Conservation (phyloP, 441 rosid genomes). For the Populus tomentosa region DNA sequence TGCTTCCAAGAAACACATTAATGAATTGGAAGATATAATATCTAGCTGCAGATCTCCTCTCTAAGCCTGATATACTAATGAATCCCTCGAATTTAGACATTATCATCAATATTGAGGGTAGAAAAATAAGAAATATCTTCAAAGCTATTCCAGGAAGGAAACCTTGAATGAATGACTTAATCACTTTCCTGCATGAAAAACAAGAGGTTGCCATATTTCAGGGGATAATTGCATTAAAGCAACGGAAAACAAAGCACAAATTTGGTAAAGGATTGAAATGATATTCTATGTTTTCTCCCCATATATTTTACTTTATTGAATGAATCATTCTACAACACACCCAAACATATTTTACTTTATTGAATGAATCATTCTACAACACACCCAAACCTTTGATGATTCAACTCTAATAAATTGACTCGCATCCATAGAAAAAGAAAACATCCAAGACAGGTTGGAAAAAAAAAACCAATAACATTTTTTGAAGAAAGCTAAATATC, state of each 20-base stretch:
- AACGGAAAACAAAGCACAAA: not conserved
- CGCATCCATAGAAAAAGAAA: not conserved
- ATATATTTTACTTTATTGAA: no score
- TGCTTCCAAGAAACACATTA: conserved; percentile 91
- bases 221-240: not conserved
- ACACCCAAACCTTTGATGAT: no score
- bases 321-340: no score
- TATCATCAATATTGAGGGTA: conserved; percentile 88
- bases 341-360: no score
- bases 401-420: no score
- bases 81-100: conserved; percentile 98
- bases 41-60: conserved; percentile 87
- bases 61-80: conserved; percentile 62
- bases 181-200: conserved; percentile 42
- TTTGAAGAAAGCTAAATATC: no score
- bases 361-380: no score
- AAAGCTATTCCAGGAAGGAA: conserved; percentile 94
- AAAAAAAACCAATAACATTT: not conserved
- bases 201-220: not conserved
- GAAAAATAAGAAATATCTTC: conserved; percentile 85
- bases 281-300: no score
- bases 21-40: conserved; percentile 85
- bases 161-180: conserved; percentile 85
- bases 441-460: not conserved
- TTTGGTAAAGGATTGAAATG: not conserved